Evolutionary conservation across 352 stramenopile species (phyloP).

Genomic region (Phytophthora constricta): DNA sequence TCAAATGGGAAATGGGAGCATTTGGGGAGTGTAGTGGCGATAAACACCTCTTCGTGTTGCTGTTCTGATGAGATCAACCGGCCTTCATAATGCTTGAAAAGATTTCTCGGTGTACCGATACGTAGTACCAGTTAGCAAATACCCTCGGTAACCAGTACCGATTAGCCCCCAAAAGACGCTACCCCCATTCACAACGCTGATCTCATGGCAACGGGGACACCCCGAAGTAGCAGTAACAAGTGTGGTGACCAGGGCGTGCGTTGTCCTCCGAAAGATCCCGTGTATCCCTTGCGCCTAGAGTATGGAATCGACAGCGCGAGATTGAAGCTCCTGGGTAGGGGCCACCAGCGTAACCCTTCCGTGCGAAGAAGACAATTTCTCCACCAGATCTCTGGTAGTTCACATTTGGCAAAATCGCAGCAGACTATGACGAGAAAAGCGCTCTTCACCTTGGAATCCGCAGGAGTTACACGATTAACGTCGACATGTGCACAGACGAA

Average conservation of each 20-base stretch:
- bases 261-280: conserved; percentile 10
- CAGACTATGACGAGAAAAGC: background rate
- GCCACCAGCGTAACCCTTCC: conserved; percentile 20
- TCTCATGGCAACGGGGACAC: background rate
- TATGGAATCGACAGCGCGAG: conserved; percentile 24
- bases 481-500: conserved; percentile 29
- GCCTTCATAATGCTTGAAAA: too few species aligned
- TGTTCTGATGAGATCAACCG: too few species aligned
- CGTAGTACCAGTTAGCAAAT: too few species aligned
- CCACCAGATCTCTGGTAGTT: conserved; percentile 1
- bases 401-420: background rate
- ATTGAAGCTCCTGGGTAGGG: conserved; percentile 33
- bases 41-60: too few species aligned
- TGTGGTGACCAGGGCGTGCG: background rate
- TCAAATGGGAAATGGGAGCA: too few species aligned
- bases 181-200: too few species aligned
- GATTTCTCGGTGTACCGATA: too few species aligned
- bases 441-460: background rate
- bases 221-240: conserved; percentile 1
- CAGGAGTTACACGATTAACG: conserved; percentile 17
- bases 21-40: too few species aligned
- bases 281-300: conserved; percentile 28
- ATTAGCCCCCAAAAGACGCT: too few species aligned
- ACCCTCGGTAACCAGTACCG: too few species aligned
- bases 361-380: conserved; percentile 31